These are phyloP conservation scores for Fonsecaea erecta DNA, from an alignment of 2,329 filamentous ascomycete species.

Conservation along the genomic window DNA sequence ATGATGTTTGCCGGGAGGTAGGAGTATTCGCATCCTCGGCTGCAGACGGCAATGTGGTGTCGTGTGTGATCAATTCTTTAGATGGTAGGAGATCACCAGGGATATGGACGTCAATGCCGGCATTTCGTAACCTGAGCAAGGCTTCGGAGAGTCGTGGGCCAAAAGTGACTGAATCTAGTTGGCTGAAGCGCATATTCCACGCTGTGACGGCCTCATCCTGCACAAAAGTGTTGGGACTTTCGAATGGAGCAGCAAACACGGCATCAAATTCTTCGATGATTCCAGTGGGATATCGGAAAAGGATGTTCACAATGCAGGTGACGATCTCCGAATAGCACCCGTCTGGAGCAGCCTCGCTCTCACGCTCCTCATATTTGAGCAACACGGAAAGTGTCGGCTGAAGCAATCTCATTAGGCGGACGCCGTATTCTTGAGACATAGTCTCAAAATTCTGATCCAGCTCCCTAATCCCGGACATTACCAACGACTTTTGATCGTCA, in stretches of 20 bases:
- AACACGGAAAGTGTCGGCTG: conserved; percentile 41
- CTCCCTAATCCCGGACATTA: not conserved
- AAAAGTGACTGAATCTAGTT: conserved; percentile 64
- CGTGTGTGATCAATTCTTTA: not conserved
- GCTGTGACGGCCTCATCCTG: conserved; percentile 59
- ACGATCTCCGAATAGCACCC: not conserved
- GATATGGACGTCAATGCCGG: not conserved
- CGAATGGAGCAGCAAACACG: conserved; percentile 59
- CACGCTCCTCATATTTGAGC: conserved; percentile 41
- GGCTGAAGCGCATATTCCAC: conserved; percentile 75
- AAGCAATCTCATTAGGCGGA: not conserved
- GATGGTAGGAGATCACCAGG: not conserved
- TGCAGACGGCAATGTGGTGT: not conserved
- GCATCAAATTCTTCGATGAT: conserved; percentile 58
- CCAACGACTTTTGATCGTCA: not conserved
- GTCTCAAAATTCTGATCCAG: not conserved
- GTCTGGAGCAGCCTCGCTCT: not conserved
- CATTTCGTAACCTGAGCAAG: conserved; percentile 47
- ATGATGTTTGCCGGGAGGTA: not conserved
- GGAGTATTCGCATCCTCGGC: conserved; percentile 1
- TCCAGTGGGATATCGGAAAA: not conserved
- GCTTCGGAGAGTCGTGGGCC: conserved; percentile 66
- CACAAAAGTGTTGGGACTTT: conserved; percentile 56
- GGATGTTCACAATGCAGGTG: not conserved
- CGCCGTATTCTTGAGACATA: not conserved